Base-by-base conservation (phyloP, 2,329 filamentous ascomycete genomes). In the Septoria petroselini region DNA sequence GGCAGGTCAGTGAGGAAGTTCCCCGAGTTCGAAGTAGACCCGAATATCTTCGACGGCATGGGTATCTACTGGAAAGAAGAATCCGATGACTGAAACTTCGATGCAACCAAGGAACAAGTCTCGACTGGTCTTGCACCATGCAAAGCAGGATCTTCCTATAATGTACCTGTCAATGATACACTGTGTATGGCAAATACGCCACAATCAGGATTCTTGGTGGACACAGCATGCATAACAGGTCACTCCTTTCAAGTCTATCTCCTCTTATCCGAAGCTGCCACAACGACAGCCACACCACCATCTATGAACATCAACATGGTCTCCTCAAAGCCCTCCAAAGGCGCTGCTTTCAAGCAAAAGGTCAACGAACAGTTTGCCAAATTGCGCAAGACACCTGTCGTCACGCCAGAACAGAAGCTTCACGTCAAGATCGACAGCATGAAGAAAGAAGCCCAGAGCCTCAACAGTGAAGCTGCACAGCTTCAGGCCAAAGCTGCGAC, bases 31-130 rank as follows among this genome's bases (percentile, higher is more conserved):
- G 59, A 63, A 7, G 48, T 61, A 9, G 62, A 66, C 35, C 58
- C 61, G 19, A 63, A 63, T 38, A 50, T 64, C 4, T 58, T 66
- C 31, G 60, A 63, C 4, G 62, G 63, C 1, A 44, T 66, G 46
- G 19, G 33, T 11, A 57, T 60, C 7, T 61, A 53, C 38, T 64
- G 55, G 61, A 61, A 55, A 31, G 53, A 62, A 37, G 55, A 56
- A 21, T 44, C 45, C 2, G 58, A 62, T 49, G 64, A 49, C 8
- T 53, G 55, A 27, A 27, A 9, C 23, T 5, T 9, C 23, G 23
- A 27, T 5, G 23, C 23, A 27, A n/a, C 23, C 23, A 9, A 27
- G 23, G 9, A 27, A 27, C 5, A 27, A 27, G 5, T 27, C 9
- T 27, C 5, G 9, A 5, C 5, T 27, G 5, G 23, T 5, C 23